These are phyloP conservation scores for Saturnispora hagleri DNA, from an alignment of 805 yeast genomes.

Conservation along the genomic window DNA sequence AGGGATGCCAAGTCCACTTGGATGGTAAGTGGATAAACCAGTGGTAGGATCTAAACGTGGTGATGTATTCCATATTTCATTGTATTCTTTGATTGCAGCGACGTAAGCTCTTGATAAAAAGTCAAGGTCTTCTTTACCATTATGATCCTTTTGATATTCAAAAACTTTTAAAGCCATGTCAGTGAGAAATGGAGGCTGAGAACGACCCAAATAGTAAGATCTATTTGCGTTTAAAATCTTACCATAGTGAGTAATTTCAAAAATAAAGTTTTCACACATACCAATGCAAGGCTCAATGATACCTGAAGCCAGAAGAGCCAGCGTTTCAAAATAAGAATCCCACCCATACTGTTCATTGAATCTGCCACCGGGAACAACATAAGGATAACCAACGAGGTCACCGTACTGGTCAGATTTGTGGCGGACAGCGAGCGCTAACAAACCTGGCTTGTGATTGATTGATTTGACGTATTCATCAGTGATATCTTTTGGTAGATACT, in stretches of 20 bases:
- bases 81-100: constrained; percentile 84
- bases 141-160: constrained; percentile 36
- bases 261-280: constrained; percentile 86
- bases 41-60: constrained; percentile 70
- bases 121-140: constrained; percentile 40
- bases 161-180: constrained; percentile 78
- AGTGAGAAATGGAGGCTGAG: constrained; percentile 95
- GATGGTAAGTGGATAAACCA: constrained; percentile 83
- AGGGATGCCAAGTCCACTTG: constrained; percentile 88
- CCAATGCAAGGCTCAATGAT: constrained; percentile 69
- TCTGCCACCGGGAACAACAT: constrained; percentile 95
- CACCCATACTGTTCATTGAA: constrained; percentile 96
- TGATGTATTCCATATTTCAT: constrained; percentile 62
- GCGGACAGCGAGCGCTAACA: constrained; percentile 70
- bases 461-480: constrained; percentile 73
- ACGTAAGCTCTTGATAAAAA: constrained; percentile 54
- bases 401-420: constrained; percentile 25
- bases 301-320: constrained; percentile 67
- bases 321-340: constrained; percentile 91
- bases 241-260: constrained; percentile 84
- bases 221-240: constrained; percentile 92
- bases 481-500: constrained; percentile 62
- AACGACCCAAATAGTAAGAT: constrained; percentile 79
- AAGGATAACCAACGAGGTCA: constrained; percentile 55
- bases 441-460: constrained; percentile 74